Evolutionary conservation across 352 stramenopile genomes (phyloP).

Genomic region (Saprolegnia parasitica): DNA sequence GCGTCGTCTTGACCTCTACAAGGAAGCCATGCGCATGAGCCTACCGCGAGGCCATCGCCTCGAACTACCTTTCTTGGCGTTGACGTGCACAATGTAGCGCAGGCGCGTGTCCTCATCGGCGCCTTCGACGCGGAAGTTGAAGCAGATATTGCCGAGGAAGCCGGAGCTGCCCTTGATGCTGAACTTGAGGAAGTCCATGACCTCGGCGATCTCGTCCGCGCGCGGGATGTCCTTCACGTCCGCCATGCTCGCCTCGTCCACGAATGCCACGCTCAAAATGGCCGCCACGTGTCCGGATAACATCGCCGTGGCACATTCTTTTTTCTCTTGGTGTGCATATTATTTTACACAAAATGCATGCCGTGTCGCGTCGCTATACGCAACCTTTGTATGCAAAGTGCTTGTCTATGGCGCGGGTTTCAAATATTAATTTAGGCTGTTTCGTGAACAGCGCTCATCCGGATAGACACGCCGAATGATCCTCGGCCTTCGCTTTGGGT

Average conservation of each 20-base stretch:
- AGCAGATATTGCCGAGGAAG: slow-evolving; percentile 77
- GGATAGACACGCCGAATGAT: slow-evolving; percentile 5
- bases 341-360: too few species aligned
- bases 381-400: background rate
- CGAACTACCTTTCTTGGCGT: slow-evolving; percentile 36
- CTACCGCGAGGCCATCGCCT: background rate
- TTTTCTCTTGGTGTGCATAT: background rate
- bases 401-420: too few species aligned
- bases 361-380: too few species aligned
- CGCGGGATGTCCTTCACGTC: slow-evolving; percentile 27
- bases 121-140: slow-evolving; percentile 65
- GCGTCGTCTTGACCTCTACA: slow-evolving; percentile 44
- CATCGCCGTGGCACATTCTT: background rate
- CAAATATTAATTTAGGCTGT: background rate
- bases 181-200: slow-evolving; percentile 84
- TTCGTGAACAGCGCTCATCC: background rate
- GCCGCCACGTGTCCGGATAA: background rate
- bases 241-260: background rate
- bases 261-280: background rate
- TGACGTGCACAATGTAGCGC: slow-evolving; percentile 66
- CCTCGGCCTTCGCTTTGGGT: slow-evolving; percentile 6
- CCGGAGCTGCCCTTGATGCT: slow-evolving; percentile 66
- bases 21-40: slow-evolving; percentile 2
- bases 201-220: slow-evolving; percentile 77
- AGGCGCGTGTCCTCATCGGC: slow-evolving; percentile 36